Base-by-base conservation (phyloP, 805 yeast genomes). In the Brettanomyces bruxellensis region DNA sequence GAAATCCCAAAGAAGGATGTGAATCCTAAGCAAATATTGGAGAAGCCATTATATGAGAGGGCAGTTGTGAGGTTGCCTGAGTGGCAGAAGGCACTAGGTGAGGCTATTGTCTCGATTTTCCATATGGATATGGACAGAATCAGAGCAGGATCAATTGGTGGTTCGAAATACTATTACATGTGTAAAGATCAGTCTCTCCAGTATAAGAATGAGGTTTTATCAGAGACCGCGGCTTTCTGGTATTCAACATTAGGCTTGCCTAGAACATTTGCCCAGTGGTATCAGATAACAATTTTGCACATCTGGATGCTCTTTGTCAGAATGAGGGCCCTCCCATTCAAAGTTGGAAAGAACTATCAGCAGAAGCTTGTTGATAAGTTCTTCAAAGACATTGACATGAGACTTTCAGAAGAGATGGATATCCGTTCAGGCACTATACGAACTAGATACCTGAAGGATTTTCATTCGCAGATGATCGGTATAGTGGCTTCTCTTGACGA, bases 271-370 rank as follows among this genome's bases (percentile, higher is more conserved):
- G 79, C 91, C n/a, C 95, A 89, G 64, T 91, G 96, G 96, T 91
- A 83, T 64, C 98, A 91, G 66, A 84, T 93, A 51, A 86, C 96
- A 5, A 72, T 83, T 1, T 72, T 93, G 54, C 99, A 93, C 64
- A 80, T 86, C 49, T 93, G 99, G 99, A 81, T 93, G 59, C 71
- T 93, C 41, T 83, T 84, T 53, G 95, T 86, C 14, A 81, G 99
- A 61, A 90, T 93, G 96, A 80, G 99, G 64, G 95, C 95, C 8
- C 75, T 93, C 84, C 98, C 98, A 0, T 83, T 83, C 62, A 83
- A 87, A 57, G 81, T 86, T 60, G 95, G 96, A 38, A 78, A 78
- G 55, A 84, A 83, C 60, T 93, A 90, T 65, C 96, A 93, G 65
- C 96, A 90, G 65, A 88, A 88, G 60, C 67, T 93, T 36, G 86